These are phyloP conservation scores for Apiospora aurea DNA, from an alignment of 2,329 filamentous ascomycete species.

Conservation along the genomic window DNA sequence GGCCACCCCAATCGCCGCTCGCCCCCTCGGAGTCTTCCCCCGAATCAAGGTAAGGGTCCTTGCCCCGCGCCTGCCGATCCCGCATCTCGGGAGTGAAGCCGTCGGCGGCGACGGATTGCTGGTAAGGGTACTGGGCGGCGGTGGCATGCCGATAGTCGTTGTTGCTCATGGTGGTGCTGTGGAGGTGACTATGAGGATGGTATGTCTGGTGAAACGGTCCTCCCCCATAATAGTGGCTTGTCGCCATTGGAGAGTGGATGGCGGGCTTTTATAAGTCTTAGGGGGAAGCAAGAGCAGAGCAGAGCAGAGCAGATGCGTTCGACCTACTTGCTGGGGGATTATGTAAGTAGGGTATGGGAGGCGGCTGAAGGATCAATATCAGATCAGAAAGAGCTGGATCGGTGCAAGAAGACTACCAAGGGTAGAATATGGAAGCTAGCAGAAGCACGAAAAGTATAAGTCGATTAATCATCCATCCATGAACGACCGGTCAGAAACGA, in stretches of 20 bases:
- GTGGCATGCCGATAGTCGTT: constrained; percentile 14
- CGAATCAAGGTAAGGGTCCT: constrained; percentile 56
- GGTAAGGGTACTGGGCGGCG: constrained; percentile 14
- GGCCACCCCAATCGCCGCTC: constrained; percentile 31
- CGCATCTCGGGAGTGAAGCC: constrained; percentile 59
- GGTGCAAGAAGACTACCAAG: background rate
- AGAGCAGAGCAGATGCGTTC: background rate
- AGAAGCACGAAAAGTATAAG: background rate
- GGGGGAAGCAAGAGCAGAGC: background rate
- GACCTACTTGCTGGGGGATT: background rate
- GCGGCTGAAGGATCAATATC: background rate
- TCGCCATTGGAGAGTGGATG: constrained; percentile 16
- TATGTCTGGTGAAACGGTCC: constrained; percentile 1
- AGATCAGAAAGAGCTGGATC: background rate
- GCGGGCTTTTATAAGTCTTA: constrained; percentile 8
- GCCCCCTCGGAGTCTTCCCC: constrained; percentile 42
- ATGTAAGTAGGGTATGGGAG: background rate
- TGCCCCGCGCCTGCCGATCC: constrained; percentile 65
- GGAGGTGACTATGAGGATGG: constrained; percentile 5
- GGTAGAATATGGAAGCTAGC: background rate
- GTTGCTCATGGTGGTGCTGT: constrained; percentile 13
- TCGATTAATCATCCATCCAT: constrained; percentile 12
- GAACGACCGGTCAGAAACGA: background rate
- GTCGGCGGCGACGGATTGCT: constrained; percentile 25
- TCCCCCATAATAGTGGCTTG: constrained; percentile 18